These are phyloP conservation scores for Nothophytophthora sp. DNA, from an alignment of 352 stramenopile species.

Conservation along the genomic window DNA sequence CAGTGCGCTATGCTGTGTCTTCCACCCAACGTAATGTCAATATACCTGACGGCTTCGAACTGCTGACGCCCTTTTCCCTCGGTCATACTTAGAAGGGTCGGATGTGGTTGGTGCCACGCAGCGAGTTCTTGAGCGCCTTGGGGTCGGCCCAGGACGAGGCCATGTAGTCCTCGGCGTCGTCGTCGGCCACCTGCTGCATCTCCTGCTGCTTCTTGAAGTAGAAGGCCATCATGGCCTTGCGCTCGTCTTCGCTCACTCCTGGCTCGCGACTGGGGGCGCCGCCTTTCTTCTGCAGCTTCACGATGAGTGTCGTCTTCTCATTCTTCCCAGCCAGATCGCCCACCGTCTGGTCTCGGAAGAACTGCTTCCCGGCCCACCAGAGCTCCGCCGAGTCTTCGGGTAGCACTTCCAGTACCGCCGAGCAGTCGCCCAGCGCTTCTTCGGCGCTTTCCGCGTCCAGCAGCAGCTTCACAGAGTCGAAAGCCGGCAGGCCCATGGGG, in stretches of 20 bases:
- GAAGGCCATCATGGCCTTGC: conserved; percentile 97
- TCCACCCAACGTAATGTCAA: too few relatives aligned
- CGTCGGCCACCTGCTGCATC: conserved; percentile 79
- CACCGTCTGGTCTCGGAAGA: conserved; percentile 89
- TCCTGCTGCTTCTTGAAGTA: conserved; percentile 94
- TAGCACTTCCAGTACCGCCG: conserved; percentile 78
- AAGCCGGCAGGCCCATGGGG: conserved; percentile 92
- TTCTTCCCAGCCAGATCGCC: conserved; percentile 94
- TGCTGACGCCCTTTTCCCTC: background rate
- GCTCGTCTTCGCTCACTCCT: conserved; percentile 93
- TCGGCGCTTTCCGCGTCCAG: conserved; percentile 74
- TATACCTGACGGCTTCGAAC: background rate
- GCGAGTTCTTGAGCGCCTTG: conserved; percentile 91
- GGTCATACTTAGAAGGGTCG: conserved; percentile 58
- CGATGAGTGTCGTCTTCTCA: conserved; percentile 94
- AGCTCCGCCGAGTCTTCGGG: conserved; percentile 88
- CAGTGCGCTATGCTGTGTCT: too few relatives aligned
- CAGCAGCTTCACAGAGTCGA: conserved; percentile 87
- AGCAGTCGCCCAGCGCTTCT: conserved; percentile 61
- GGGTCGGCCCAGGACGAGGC: conserved; percentile 93
- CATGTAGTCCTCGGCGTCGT: conserved; percentile 96
- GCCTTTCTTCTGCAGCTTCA: conserved; percentile 91
- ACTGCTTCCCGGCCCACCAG: conserved; percentile 97
- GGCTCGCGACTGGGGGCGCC: conserved; percentile 86
- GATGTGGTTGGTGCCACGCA: conserved; percentile 91